phyloP scores from a whole-genome alignment of 495 filamentous ascomycete species.

The Penicillium crystallinum region DNA sequence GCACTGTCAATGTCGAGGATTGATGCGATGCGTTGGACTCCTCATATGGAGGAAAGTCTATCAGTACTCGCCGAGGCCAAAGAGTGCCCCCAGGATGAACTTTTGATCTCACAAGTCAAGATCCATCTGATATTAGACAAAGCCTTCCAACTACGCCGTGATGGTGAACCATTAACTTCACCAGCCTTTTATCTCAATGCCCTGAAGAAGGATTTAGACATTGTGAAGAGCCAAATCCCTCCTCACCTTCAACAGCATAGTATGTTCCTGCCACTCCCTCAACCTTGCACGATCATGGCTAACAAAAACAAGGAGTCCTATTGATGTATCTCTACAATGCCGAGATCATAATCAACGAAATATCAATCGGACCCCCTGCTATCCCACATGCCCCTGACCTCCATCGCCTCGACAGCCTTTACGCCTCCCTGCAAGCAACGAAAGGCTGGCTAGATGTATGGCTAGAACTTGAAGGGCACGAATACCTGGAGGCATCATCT shows the following conservation, averaged over 20 bases:
- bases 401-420: conserved; percentile 32
- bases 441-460: conserved; percentile 38
- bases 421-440: conserved; percentile 27
- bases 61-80: conserved; percentile 35
- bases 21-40: conserved; percentile 47
- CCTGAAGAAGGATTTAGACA: conserved; percentile 40
- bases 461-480: conserved; percentile 22
- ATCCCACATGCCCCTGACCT: conserved; percentile 18
- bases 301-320: conserved; percentile 29
- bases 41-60: conserved; percentile 50
- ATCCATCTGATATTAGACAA: conserved; percentile 42
- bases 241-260: conserved; percentile 32
- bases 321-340: conserved; percentile 33
- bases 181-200: conserved; percentile 39
- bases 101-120: conserved; percentile 44
- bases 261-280: conserved; percentile 16
- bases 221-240: conserved; percentile 31
- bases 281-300: neutral
- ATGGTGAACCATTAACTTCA: conserved; percentile 15
- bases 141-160: conserved; percentile 20
- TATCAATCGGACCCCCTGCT: conserved; percentile 23
- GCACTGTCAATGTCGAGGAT: conserved; percentile 41
- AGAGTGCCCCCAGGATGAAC: conserved; percentile 46
- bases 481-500: conserved; percentile 33
- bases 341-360: conserved; percentile 42